These are phyloP conservation scores for Heliosperma pusillum DNA, from an alignment of 148 eudicot genomes.

Conservation along the genomic window DNA sequence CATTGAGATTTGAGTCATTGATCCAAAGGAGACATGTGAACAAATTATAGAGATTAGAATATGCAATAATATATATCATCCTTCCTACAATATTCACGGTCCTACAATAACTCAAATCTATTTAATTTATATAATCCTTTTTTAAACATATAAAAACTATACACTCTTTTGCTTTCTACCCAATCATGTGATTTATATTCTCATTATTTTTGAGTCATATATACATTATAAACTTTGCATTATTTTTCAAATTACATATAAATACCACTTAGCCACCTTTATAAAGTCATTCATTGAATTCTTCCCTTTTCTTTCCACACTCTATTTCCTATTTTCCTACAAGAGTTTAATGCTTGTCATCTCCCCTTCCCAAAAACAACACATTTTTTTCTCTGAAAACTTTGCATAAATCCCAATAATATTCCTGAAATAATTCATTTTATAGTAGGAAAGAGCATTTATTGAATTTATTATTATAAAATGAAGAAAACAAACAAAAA, in stretches of 20 bases:
- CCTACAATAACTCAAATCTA: background rate
- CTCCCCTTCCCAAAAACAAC: background rate
- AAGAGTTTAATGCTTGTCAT: background rate
- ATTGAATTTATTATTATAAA: background rate
- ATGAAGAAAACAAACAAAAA: conserved; percentile 32
- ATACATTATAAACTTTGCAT: background rate
- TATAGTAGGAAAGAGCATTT: background rate
- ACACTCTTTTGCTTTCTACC: background rate
- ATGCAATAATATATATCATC: background rate
- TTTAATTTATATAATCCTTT: background rate
- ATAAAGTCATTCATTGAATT: conserved; percentile 15
- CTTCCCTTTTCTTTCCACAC: conserved; percentile 3
- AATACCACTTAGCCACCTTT: conserved; percentile 16
- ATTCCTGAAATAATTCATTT: too few species aligned
- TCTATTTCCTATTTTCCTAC: background rate
- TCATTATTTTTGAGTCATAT: background rate
- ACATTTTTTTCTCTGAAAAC: background rate
- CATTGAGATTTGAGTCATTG: background rate
- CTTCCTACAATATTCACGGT: background rate
- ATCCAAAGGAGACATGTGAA: background rate
- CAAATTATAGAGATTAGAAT: background rate
- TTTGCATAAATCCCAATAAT: conserved; percentile 1
- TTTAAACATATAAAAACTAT: too few species aligned
- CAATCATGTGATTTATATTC: conserved; percentile 22
- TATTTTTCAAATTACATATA: background rate